Evolutionary conservation across 2,329 filamentous ascomycete genomes (phyloP).

Genomic region (Juglanconis sp.): DNA sequence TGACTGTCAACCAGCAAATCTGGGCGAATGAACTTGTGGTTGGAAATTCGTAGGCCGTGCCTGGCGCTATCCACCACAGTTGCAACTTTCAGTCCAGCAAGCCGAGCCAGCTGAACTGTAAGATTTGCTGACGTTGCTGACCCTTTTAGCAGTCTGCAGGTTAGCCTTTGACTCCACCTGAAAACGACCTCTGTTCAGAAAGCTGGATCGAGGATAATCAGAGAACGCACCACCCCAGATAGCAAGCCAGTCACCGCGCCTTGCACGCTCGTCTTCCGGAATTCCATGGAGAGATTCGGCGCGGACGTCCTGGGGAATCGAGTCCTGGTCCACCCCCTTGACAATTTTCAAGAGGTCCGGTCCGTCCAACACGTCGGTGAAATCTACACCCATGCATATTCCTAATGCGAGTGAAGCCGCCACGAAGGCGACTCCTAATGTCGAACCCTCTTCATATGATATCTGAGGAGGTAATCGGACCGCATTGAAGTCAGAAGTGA

Average conservation of each 20-base stretch:
- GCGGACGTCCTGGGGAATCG: conserved; percentile 58
- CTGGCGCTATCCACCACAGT: conserved; percentile 64
- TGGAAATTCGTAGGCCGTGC: conserved; percentile 57
- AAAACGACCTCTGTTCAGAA: neutral
- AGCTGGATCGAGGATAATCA: neutral
- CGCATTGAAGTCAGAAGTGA: conserved; percentile 63
- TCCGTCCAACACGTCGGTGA: conserved; percentile 47
- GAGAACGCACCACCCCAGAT: conserved; percentile 65
- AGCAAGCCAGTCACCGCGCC: conserved; percentile 64
- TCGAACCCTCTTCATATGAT: conserved; percentile 54
- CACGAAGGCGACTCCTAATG: conserved; percentile 69
- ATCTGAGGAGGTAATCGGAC: conserved; percentile 56
- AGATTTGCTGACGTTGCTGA: conserved; percentile 69
- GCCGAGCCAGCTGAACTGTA: conserved; percentile 63
- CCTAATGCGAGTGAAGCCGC: conserved; percentile 65
- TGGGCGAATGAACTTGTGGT: conserved; percentile 40
- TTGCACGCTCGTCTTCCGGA: conserved; percentile 47
- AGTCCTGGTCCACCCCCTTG: conserved; percentile 39
- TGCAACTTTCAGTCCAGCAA: conserved; percentile 63
- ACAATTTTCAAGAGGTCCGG: conserved; percentile 58
- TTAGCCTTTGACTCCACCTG: neutral
- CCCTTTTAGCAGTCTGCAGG: conserved; percentile 29
- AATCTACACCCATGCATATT: conserved; percentile 67
- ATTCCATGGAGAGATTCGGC: conserved; percentile 61
- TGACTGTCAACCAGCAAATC: conserved; percentile 69